Evolutionary conservation across 2,329 filamentous ascomycete genomes (phyloP).

Genomic region (Neurospora crassa): DNA sequence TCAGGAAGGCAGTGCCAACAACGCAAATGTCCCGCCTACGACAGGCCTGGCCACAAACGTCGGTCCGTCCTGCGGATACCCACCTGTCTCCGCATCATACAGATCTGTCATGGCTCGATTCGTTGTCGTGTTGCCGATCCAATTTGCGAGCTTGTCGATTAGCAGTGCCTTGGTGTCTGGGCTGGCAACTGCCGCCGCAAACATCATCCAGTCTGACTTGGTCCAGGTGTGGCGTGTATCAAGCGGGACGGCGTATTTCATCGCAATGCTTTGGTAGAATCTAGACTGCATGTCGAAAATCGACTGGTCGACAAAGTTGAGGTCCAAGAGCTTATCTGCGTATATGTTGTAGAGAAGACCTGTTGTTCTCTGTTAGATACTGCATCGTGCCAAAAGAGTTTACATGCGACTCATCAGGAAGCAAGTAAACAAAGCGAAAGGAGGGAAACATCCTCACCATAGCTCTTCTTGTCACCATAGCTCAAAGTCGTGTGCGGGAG

Average conservation of each 20-base stretch:
- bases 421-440: background rate
- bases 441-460: conserved; percentile 20
- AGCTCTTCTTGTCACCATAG: conserved; percentile 55
- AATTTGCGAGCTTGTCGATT: conserved; percentile 57
- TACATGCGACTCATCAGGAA: background rate
- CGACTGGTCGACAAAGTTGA: conserved; percentile 62
- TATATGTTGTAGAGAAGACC: conserved; percentile 70
- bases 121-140: conserved; percentile 65
- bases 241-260: conserved; percentile 72
- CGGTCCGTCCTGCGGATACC: conserved; percentile 47
- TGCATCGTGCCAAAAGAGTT: background rate
- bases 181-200: conserved; percentile 65
- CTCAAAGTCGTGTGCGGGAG: conserved; percentile 64
- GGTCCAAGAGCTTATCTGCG: conserved; percentile 66
- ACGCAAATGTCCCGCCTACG: conserved; percentile 69
- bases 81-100: conserved; percentile 62
- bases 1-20: conserved; percentile 49
- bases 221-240: conserved; percentile 75
- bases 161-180: conserved; percentile 53
- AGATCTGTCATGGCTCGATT: conserved; percentile 68
- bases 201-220: conserved; percentile 83
- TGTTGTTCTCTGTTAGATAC: background rate
- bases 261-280: conserved; percentile 65
- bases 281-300: conserved; percentile 70
- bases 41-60: conserved; percentile 70